Evolutionary conservation across 352 stramenopile species (phyloP), one percentile per base, ranked within the genome.

Genomic region (Pythium monospermum): DNA sequence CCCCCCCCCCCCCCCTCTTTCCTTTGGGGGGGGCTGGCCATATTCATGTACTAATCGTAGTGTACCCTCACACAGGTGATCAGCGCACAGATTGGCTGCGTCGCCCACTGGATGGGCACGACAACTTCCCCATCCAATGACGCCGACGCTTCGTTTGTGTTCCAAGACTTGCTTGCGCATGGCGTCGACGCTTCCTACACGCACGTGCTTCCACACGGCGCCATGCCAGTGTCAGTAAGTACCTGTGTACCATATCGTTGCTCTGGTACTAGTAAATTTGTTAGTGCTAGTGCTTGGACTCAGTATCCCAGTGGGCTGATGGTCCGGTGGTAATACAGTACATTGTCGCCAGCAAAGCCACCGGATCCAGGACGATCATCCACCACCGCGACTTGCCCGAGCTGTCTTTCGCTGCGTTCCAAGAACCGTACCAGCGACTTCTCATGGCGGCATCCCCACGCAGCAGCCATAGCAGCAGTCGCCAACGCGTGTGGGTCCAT

Each of bases 361-460:
- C 73, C 1, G 80, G 77, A 0, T 82, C 73, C 6, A 69, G 80
- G 6, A 91, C 76, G 16, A 87, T 91, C 49, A 64, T 91, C 18
- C 80, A 91, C 57, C 78, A 68, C 18, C 71, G 73, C 1, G 66
- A 73, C 16, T 68, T 87, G 4, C 65, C 71, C 0, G 80, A 91
- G 54, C 61, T 91, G 37, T 63, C n/a, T 1, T 57, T 56, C 27
- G 55, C 68, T 26, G 49, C 65, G 2, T 91, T 91, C 55, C 45
- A n/a, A n/a, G n/a, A n/a, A n/a, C n/a, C n/a, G n/a, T n/a, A n/a
- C n/a, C n/a, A n/a, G n/a, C n/a, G n/a, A n/a, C n/a, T n/a, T n/a
- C n/a, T n/a, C n/a, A n/a, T 42, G 15, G 8, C 15, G 36, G 8
- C 15, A 42, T 18, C 19, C 7, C 10, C 15, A 18, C 7, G 6